Evolutionary conservation across 1,139 yeast species (phyloP).

Genomic region (Geotrichum citri-aurantii): DNA sequence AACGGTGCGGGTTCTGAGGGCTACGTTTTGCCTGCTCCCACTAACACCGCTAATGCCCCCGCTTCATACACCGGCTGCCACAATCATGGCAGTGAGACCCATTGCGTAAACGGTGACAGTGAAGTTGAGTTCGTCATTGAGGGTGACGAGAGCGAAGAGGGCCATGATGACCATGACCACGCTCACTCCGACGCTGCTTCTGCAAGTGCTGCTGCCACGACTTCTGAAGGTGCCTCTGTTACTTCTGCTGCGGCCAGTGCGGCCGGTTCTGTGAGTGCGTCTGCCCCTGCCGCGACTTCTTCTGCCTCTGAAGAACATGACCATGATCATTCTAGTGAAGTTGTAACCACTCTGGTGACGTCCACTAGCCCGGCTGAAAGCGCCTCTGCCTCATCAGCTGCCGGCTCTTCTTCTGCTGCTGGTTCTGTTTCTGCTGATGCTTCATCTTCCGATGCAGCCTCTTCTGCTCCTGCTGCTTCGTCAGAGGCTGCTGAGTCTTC

Average conservation of each 20-base stretch:
- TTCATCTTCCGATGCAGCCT: background rate
- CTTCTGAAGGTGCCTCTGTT: background rate
- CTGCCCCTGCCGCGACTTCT: background rate
- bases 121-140: conserved; percentile 31
- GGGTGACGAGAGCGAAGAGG: conserved; percentile 3
- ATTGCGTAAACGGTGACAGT: conserved; percentile 26
- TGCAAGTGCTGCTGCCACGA: background rate
- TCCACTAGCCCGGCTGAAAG: background rate
- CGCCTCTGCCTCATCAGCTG: background rate
- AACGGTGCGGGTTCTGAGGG: conserved; percentile 36
- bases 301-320: background rate
- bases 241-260: background rate
- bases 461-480: background rate
- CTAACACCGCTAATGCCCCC: conserved; percentile 27
- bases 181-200: background rate
- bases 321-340: background rate
- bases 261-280: background rate
- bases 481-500: background rate
- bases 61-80: conserved; percentile 34
- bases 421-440: background rate
- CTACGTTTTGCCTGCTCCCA: conserved; percentile 33
- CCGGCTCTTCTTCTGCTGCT: background rate
- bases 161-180: background rate
- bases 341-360: background rate
- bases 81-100: conserved; percentile 31